A percentile compares a stretch with the other conserved stretches of the same genome.
These are phyloP conservation scores for Clarkia xantiana DNA, from an alignment of 345 rosid genomes.

Conservation along the genomic window DNA sequence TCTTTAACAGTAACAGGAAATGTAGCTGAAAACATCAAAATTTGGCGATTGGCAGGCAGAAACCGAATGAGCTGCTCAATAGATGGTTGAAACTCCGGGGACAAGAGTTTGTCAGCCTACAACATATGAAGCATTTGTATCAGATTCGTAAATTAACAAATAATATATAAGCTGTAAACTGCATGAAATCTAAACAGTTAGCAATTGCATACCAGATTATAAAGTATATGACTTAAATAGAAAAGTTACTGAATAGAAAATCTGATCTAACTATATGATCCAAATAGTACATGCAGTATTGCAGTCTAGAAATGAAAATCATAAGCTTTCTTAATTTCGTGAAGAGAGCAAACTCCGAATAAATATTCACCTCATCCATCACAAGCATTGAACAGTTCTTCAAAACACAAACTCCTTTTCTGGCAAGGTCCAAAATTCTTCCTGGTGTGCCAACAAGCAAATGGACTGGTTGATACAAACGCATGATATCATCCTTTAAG, in stretches of 20 bases:
- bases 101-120: constrained; percentile 97
- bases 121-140: constrained; percentile 15
- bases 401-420: constrained; percentile 87
- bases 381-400: constrained; percentile 95
- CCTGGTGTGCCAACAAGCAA: constrained; percentile 98
- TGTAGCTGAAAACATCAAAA: constrained; percentile 96
- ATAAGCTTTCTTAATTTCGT: background rate
- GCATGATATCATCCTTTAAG: constrained; percentile 98
- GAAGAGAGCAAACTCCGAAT: background rate
- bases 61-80: constrained; percentile 82
- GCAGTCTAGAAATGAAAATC: too few relatives aligned
- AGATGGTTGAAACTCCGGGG: constrained; percentile 97
- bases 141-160: constrained; percentile 14
- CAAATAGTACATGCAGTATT: too few relatives aligned
- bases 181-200: too few relatives aligned
- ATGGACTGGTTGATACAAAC: constrained; percentile 95
- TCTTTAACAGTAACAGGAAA: constrained; percentile 98
- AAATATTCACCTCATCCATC: constrained; percentile 74
- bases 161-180: too few relatives aligned
- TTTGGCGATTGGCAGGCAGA: constrained; percentile 71
- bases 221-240: too few relatives aligned
- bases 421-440: constrained; percentile 89
- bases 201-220: too few relatives aligned
- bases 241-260: too few relatives aligned
- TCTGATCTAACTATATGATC: too few relatives aligned